Evolutionary conservation across 345 rosid genomes (phyloP).

Genomic region (Raphanus raphanistrum): DNA sequence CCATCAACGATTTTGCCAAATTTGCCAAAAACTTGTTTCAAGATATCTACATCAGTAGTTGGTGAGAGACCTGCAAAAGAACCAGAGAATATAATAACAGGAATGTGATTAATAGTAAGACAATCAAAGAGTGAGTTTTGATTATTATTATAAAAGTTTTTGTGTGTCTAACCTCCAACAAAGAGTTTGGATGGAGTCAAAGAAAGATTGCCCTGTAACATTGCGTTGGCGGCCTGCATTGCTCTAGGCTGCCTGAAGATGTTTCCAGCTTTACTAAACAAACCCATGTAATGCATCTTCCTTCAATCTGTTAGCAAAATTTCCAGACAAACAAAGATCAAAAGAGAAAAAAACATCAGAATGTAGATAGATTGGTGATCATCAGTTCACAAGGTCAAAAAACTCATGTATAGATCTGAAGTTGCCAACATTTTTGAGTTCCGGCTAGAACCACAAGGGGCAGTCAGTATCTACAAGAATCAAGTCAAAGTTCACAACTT

Average conservation of each 20-base stretch:
- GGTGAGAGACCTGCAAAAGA: slow-evolving; percentile 26
- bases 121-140: too few species aligned
- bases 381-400: not conserved
- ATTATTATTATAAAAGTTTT: not conserved
- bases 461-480: slow-evolving; percentile 13
- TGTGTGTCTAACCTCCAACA: slow-evolving; percentile 22
- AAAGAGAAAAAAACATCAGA: not conserved
- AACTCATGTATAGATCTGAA: not conserved
- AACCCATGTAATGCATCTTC: slow-evolving; percentile 40
- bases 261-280: slow-evolving; percentile 42
- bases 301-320: slow-evolving; percentile 14
- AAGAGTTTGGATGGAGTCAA: slow-evolving; percentile 41
- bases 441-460: not conserved
- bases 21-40: slow-evolving; percentile 36
- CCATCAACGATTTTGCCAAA: slow-evolving; percentile 41
- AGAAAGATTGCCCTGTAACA: slow-evolving; percentile 40
- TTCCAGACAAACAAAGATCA: not conserved
- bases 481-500: slow-evolving; percentile 21
- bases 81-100: too few species aligned
- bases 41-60: slow-evolving; percentile 24
- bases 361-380: slow-evolving; percentile 1
- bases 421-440: not conserved
- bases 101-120: too few species aligned
- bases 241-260: slow-evolving; percentile 41
- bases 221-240: slow-evolving; percentile 29